Evolutionary conservation across 768 basidiomycete species (phyloP), one percentile per base, ranked within the genome.

Genomic region (Suillus ampliporus): DNA sequence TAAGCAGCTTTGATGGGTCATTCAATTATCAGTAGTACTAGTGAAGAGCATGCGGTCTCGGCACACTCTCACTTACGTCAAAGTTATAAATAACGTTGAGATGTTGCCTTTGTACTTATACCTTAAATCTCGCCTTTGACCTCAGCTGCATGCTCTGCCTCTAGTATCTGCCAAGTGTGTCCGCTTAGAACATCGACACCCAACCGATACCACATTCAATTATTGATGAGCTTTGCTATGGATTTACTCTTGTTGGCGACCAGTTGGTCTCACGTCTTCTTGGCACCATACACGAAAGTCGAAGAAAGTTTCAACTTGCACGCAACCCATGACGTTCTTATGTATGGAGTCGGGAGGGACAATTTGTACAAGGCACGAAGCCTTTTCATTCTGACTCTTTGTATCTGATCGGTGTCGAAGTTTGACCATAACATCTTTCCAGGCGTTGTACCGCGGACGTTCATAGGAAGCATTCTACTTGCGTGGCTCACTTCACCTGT

Each of bases 291-390:
- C 73, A 92, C 93, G 4, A 99, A 99, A 78, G 97, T 99, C 34
- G 97, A 99, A 75, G 97, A 99, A 77, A 92, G 91, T 70, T 98
- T 98, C 82, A 95, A 91, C 67, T 83, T 99, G 10, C 97, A 99
- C 72, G 95, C 94, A 0, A 84, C 83, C 1, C 94, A 97, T 71
- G 97, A 99, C 75, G 80, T 94, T 28, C 78, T 98, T 34, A 84
- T 89, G 77, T 89, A 94, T 69, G 95, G 95, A 2, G 72, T 87
- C 19, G 52, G 71, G 1, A 71, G 76, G 2, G 69, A 71, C 4
- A 74, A 68, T 38, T 73, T 92, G 31, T 70, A 66, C 43, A 82
- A 86, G 47, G 57, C 43, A 31, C 54, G 60, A 50, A 19, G 28
- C 31, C 38, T 23, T 5, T 54, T 53, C 31, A 28, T 58, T 28